Conservation (phyloP, 768 basidiomycete species). For the Boletellus ananiceps region DNA sequence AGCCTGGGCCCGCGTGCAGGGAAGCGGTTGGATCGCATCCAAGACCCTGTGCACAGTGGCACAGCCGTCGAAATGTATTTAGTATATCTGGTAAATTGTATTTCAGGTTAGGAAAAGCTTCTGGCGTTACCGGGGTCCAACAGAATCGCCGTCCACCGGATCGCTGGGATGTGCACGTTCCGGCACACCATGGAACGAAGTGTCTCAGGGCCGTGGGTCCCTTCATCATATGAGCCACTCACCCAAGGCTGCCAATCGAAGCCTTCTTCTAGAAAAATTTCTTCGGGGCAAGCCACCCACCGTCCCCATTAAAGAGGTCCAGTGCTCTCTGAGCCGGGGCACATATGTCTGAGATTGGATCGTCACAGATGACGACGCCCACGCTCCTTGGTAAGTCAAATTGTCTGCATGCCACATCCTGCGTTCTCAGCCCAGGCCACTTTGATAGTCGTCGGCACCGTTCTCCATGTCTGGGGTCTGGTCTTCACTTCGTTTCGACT, state of each 20-base stretch:
- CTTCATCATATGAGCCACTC: neutral
- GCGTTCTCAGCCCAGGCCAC: neutral
- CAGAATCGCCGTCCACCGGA: no score
- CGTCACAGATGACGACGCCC: constrained; percentile 13
- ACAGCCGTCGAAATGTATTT: no score
- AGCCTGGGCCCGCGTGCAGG: no score
- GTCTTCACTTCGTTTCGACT: constrained; percentile 25
- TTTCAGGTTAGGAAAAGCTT: no score
- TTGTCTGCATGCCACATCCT: neutral
- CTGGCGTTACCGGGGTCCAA: no score
- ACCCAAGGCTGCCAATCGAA: neutral
- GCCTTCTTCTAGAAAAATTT: neutral
- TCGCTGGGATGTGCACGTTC: no score
- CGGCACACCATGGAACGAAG: neutral
- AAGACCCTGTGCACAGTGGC: no score
- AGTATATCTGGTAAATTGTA: no score
- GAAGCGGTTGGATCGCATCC: no score
- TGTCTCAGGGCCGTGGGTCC: neutral
- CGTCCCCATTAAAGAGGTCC: neutral
- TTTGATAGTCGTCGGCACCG: constrained; percentile 11
- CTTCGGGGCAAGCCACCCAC: neutral
- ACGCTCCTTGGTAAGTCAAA: constrained; percentile 14
- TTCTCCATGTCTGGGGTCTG: constrained; percentile 19
- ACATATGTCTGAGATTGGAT: neutral
- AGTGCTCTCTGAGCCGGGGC: neutral